These are phyloP conservation scores for Echium plantagineum DNA, from an alignment of 257 asterid species.

Conservation along the genomic window DNA sequence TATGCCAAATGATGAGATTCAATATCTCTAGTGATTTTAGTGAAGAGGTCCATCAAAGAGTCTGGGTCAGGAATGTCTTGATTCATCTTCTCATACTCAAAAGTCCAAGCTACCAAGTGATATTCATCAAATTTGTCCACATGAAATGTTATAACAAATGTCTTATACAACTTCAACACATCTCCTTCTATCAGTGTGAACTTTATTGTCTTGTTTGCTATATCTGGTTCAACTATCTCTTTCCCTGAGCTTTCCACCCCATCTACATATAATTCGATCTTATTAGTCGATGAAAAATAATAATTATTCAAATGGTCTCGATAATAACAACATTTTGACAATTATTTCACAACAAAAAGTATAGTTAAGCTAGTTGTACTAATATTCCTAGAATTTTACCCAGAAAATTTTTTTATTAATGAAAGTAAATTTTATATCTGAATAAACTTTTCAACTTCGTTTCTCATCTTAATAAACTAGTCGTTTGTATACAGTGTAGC, in stretches of 20 bases:
- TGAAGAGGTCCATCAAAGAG: constrained; percentile 5
- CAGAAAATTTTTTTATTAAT: too few relatives aligned
- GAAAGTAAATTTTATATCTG: too few relatives aligned
- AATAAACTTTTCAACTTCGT: too few relatives aligned
- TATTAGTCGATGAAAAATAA: too few relatives aligned
- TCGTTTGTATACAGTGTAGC: too few relatives aligned
- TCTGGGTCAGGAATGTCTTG: constrained; percentile 10
- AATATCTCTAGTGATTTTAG: constrained; percentile 15
- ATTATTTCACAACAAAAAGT: too few relatives aligned
- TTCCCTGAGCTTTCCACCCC: constrained; percentile 1
- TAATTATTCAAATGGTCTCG: too few relatives aligned
- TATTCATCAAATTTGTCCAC: background rate
- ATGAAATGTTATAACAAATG: constrained; percentile 5
- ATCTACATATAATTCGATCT: constrained; percentile 2
- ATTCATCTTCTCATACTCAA: constrained; percentile 14
- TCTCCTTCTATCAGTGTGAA: constrained; percentile 12
- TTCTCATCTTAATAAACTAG: too few relatives aligned
- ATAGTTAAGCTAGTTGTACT: too few relatives aligned
- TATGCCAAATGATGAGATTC: constrained; percentile 15
- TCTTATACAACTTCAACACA: constrained; percentile 9
- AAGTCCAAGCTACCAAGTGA: constrained; percentile 9
- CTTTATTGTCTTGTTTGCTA: constrained; percentile 7
- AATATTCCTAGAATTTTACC: too few relatives aligned
- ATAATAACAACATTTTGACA: too few relatives aligned
- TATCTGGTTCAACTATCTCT: constrained; percentile 8